Percentiles rank a stretch among this genome's conserved stretches.
Conservation (phyloP, 108 stramenopile species). For the Cyclotella cryptica region DNA sequence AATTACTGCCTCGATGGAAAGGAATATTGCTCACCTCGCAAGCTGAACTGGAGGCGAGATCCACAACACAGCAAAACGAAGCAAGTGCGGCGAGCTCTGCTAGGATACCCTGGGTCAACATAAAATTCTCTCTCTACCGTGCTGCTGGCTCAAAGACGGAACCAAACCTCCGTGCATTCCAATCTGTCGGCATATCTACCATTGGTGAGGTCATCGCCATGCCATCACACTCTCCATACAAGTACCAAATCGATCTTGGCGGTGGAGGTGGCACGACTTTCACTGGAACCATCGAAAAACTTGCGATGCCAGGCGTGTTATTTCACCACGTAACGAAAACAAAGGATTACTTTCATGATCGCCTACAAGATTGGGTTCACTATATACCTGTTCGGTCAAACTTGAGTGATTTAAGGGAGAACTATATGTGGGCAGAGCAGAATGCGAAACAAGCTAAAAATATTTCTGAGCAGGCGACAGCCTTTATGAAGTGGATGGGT, state of each 20-base stretch:
- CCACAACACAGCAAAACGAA: background rate
- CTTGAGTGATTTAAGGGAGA: background rate
- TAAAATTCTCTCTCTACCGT: constrained; percentile 3
- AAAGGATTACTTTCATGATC: constrained; percentile 24
- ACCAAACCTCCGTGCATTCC: background rate
- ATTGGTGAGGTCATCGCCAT: constrained; percentile 1
- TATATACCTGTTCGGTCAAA: constrained; percentile 21
- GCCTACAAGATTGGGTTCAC: constrained; percentile 23
- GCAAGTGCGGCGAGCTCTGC: background rate
- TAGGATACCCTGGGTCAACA: constrained; percentile 15
- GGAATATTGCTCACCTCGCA: constrained; percentile 18
- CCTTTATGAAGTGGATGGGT: background rate
- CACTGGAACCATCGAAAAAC: constrained; percentile 34
- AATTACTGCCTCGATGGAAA: constrained; percentile 17
- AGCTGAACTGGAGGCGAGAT: constrained; percentile 22
- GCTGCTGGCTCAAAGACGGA: background rate
- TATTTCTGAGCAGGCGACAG: background rate
- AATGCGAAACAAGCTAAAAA: background rate
- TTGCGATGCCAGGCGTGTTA: constrained; percentile 23
- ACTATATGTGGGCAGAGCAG: background rate
- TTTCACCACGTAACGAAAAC: constrained; percentile 31
- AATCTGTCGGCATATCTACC: background rate
- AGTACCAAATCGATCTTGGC: constrained; percentile 44
- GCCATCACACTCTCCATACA: constrained; percentile 12
- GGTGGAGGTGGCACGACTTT: constrained; percentile 46